These are phyloP conservation scores for Xylaria sp. DNA, from an alignment of 2,329 filamentous ascomycete genomes.

Conservation along the genomic window DNA sequence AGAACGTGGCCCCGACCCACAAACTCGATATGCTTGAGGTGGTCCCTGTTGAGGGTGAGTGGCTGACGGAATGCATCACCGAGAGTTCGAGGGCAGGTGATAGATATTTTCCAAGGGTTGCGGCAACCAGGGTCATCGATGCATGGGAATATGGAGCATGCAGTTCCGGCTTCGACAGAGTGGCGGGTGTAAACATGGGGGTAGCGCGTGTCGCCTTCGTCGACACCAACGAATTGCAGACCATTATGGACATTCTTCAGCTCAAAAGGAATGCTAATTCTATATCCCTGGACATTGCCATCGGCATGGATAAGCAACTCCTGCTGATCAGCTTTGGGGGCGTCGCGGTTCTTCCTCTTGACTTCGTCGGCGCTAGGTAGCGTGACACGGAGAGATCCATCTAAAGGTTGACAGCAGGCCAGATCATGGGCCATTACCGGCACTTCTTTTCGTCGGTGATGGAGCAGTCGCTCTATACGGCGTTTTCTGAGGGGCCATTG, in stretches of 20 bases:
- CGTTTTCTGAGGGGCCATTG: conserved; percentile 78
- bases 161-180: conserved; percentile 75
- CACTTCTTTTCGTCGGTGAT: conserved; percentile 58
- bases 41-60: conserved; percentile 47
- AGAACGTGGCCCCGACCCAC: too few relatives aligned
- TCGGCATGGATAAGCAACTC: conserved; percentile 39
- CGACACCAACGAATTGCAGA: conserved; percentile 87
- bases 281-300: conserved; percentile 50
- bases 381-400: conserved; percentile 55
- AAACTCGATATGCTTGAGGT: conserved; percentile 29
- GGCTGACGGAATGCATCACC: conserved; percentile 72
- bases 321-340: conserved; percentile 48
- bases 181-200: conserved; percentile 92
- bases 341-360: conserved; percentile 37
- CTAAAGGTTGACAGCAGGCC: conserved; percentile 61
- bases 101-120: conserved; percentile 85
- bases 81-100: conserved; percentile 84
- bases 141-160: conserved; percentile 90
- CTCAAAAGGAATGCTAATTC: conserved; percentile 73
- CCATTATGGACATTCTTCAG: conserved; percentile 81
- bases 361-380: conserved; percentile 47
- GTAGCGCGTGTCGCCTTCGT: conserved; percentile 79
- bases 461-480: conserved; percentile 62
- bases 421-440: conserved; percentile 61
- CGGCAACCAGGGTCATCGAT: conserved; percentile 83